Evolutionary conservation across 2,329 filamentous ascomycete species (phyloP).

Genomic region (Clarireedia sp.): DNA sequence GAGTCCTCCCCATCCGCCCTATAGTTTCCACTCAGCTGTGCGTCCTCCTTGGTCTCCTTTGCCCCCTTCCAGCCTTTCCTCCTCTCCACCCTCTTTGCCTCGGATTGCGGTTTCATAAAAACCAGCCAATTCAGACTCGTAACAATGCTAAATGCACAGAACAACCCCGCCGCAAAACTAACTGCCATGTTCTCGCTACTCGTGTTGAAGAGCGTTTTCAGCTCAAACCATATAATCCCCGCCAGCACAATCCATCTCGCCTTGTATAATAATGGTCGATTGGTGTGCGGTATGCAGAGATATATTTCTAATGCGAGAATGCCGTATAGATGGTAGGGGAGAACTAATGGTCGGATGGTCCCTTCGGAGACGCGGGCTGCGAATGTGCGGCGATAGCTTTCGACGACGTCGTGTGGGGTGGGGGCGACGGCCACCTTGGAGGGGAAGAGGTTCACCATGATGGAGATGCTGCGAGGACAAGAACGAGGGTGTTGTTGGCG

Average conservation of each 20-base stretch:
- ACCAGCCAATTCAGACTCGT: slow-evolving; percentile 43
- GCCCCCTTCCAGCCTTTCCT: slow-evolving; percentile 20
- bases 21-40: neutral
- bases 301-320: slow-evolving; percentile 44
- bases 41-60: neutral
- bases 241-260: slow-evolving; percentile 43
- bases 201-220: slow-evolving; percentile 34
- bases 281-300: slow-evolving; percentile 46
- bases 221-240: slow-evolving; percentile 37
- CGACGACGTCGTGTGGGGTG: slow-evolving; percentile 21
- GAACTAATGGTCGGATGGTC: slow-evolving; percentile 38
- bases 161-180: slow-evolving; percentile 44
- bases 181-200: slow-evolving; percentile 45
- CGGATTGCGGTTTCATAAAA: slow-evolving; percentile 48
- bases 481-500: neutral
- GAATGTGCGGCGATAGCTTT: slow-evolving; percentile 34
- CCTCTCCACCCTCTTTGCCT: slow-evolving; percentile 39
- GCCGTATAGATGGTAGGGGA: slow-evolving; percentile 44
- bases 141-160: slow-evolving; percentile 43
- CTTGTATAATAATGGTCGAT: slow-evolving; percentile 42
- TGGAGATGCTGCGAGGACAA: neutral
- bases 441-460: slow-evolving; percentile 1
- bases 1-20: neutral
- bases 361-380: slow-evolving; percentile 33
- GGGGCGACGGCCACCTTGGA: neutral